Evolutionary conservation across 345 rosid genomes (phyloP), one percentile per base, ranked within the genome.

Genomic region (Moricandia moricandioides): DNA sequence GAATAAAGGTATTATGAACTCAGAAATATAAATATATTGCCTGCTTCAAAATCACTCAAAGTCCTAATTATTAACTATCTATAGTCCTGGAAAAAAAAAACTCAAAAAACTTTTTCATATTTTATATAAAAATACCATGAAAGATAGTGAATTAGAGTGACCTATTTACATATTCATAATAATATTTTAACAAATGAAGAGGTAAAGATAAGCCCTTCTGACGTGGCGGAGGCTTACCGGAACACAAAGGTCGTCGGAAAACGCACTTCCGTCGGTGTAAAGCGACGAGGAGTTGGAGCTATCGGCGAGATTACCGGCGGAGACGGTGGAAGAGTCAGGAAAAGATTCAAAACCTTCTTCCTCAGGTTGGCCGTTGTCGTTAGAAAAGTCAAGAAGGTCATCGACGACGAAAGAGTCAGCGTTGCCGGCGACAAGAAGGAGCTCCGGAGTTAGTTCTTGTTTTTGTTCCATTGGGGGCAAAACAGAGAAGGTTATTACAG

Each of bases 321-420:
- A 57, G 55, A 67, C 31, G 52, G 70, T 1, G 31, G 87, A 84
- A 57, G 97, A 85, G 73, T 86, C 85, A 80, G 92, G 76, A 31
- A 65, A 17, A 4, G 68, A 3, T 7, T 16, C 80, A 8, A 81
- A 87, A 0, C 64, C 81, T 11, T 77, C 81, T 11, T 77, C 67
- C 33, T 74, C 83, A 66, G 55, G 8, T 54, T 61, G 56, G 69
- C 83, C 80, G 39, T 87, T 92, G 7, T 87, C 90, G 74, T 91
- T 87, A 78, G 98, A 86, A 77, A 94, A 90, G 78, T 94, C 93
- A 17, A 78, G 71, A 5, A 94, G 92, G 78, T 94, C 98, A 67
- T 94, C 98, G 10, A 94, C 96, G n/a, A 85, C 78, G 85, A 94
- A 94, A 78, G 88, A 91, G 70, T 92, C 92, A 5, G 78, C 0